Base-by-base conservation (phyloP, 257 asterid genomes). In the Schizonepeta tenuifolia region DNA sequence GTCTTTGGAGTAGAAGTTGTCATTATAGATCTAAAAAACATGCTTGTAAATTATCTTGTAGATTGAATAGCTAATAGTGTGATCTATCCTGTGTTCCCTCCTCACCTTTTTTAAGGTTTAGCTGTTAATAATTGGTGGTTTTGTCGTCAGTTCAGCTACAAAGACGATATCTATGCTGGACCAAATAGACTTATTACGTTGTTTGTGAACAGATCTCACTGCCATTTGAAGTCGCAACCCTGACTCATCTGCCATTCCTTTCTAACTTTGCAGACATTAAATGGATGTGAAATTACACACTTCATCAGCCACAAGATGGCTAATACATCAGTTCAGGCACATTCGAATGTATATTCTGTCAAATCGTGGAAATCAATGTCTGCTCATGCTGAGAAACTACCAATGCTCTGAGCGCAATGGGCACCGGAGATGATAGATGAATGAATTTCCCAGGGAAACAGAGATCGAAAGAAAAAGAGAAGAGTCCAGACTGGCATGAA, bases 261-360 rank as follows among this genome's bases (percentile, higher is more conserved):
- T 67, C 12, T 20, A 43, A 9, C 9, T 72, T 50, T 60, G 36
- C 79, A 73, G 79, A 67, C 11, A 60, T 51, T 33, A 21, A 21
- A 61, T 41, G 62, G 15, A 24, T 44, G 67, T 4, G 18, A 44
- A 53, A 49, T 12, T 10, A 4, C 49, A 62, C 1, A 53, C 68
- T 38, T 65, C 50, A 20, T 7, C 10, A 28, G 44, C 55, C 65
- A 49, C 44, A 35, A 7, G 40, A 57, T 14, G 26, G 49, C 47
- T 28, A 35, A 8, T 38, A 11, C 35, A 18, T 11, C 12, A 15
- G 22, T 55, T 10, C 20, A 9, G 51, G 20, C 66, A n/a, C 50
- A 46, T 22, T 33, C 38, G 0, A 7, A 36, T 8, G 9, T 21
- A 18, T 36, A 3, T 43, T 41, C 14, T 33, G 17, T 36, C 20